Percentiles rank a stretch among this genome's conserved stretches.
phyloP scores from a whole-genome alignment of 805 yeast genomes.

The Saccharomycopsis fibuligera region DNA sequence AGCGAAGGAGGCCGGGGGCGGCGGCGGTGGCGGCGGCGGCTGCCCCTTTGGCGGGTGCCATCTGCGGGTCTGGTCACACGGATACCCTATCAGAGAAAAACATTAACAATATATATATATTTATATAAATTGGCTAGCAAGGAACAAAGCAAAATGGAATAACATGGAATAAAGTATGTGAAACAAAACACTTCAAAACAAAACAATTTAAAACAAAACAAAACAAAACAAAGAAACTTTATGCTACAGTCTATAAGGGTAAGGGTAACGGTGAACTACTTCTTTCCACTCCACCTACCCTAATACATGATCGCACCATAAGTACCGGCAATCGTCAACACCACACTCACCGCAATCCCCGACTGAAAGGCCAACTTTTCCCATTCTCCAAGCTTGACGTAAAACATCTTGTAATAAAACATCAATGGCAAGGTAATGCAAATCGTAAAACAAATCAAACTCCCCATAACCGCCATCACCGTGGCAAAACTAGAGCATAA shows the following conservation, averaged over 20 bases:
- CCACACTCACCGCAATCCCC: slow-evolving; percentile 12
- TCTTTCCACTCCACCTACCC: too few relatives aligned
- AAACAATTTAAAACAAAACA: too few relatives aligned
- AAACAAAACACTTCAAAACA: too few relatives aligned
- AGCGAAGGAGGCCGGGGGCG: neutral
- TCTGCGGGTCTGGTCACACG: too few relatives aligned
- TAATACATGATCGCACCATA: slow-evolving; percentile 18
- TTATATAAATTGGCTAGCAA: too few relatives aligned
- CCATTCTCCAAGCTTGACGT: slow-evolving; percentile 28
- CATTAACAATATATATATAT: too few relatives aligned
- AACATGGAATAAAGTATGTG: too few relatives aligned
- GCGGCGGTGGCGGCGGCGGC: neutral
- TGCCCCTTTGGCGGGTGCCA: neutral
- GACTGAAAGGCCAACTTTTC: slow-evolving; percentile 24
- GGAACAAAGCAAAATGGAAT: too few relatives aligned
- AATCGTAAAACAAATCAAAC: slow-evolving; percentile 65
- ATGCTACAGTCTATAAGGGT: too few relatives aligned
- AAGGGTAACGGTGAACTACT: too few relatives aligned
- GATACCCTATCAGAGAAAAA: too few relatives aligned
- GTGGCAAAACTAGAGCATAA: slow-evolving; percentile 65
- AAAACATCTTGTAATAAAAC: slow-evolving; percentile 52
- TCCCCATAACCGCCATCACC: slow-evolving; percentile 68
- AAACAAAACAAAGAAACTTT: too few relatives aligned
- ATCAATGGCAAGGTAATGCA: slow-evolving; percentile 65
- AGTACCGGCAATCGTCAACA: slow-evolving; percentile 19